Evolutionary conservation across 1,139 yeast species (phyloP).

Genomic region (Pichia sp.): DNA sequence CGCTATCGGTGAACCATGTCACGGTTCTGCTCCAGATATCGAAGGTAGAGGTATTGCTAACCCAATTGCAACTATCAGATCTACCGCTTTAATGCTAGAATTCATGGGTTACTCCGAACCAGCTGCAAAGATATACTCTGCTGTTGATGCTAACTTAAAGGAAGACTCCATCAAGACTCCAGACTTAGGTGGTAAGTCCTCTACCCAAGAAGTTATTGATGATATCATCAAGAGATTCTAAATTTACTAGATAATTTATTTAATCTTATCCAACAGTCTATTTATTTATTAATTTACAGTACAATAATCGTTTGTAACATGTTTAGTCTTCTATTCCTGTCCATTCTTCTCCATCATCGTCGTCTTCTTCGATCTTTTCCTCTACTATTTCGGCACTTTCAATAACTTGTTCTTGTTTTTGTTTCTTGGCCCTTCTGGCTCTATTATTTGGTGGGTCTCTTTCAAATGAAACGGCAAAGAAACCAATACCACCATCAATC

Average conservation of each 20-base stretch:
- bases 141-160: constrained; percentile 89
- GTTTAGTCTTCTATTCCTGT: constrained; percentile 8
- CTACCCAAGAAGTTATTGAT: constrained; percentile 83
- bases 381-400: too few relatives aligned
- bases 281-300: background rate
- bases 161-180: constrained; percentile 87
- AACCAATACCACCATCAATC: constrained; percentile 92
- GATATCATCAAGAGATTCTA: constrained; percentile 67
- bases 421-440: too few relatives aligned
- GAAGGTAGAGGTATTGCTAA: constrained; percentile 94
- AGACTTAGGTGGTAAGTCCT: constrained; percentile 86
- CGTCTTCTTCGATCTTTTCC: constrained; percentile 4
- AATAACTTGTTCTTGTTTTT: too few relatives aligned
- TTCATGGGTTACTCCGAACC: constrained; percentile 90
- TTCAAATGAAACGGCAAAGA: constrained; percentile 86
- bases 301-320: background rate
- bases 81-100: constrained; percentile 96
- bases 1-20: constrained; percentile 99
- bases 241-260: constrained; percentile 8
- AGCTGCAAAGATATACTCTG: constrained; percentile 89
- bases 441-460: constrained; percentile 25
- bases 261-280: constrained; percentile 9
- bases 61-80: constrained; percentile 97
- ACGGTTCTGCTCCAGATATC: constrained; percentile 98
- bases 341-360: constrained; percentile 11